phyloP scores from a whole-genome alignment of 768 basidiomycete genomes.

The Boletus subparvulus region DNA sequence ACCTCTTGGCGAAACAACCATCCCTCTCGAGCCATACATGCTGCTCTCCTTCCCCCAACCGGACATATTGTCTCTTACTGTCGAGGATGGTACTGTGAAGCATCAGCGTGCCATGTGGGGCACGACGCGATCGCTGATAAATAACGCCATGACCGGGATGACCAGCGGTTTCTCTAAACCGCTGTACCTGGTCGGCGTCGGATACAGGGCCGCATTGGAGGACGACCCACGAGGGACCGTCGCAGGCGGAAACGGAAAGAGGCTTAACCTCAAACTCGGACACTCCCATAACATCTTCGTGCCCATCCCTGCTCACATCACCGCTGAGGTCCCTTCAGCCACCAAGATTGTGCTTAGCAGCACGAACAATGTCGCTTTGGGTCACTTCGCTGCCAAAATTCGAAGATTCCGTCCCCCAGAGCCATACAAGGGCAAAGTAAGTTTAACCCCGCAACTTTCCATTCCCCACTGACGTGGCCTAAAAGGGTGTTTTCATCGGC shows the following conservation, averaged over 20 bases:
- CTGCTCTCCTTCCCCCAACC: constrained; percentile 35
- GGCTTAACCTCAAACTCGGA: constrained; percentile 89
- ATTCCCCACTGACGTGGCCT: constrained; percentile 4
- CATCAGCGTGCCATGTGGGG: constrained; percentile 93
- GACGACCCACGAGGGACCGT: constrained; percentile 64
- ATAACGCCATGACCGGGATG: constrained; percentile 89
- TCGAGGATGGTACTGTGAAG: constrained; percentile 65
- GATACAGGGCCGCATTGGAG: constrained; percentile 88
- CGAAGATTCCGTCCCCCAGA: constrained; percentile 86
- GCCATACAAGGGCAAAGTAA: constrained; percentile 96
- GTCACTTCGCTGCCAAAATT: constrained; percentile 85
- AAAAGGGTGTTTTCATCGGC: constrained; percentile 91
- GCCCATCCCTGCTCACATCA: constrained; percentile 79
- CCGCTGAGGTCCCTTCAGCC: constrained; percentile 73
- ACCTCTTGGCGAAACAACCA: constrained; percentile 50
- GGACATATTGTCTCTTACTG: constrained; percentile 36
- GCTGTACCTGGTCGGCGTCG: constrained; percentile 90
- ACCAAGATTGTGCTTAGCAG: constrained; percentile 83
- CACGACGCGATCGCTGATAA: constrained; percentile 85
- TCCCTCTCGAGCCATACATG: constrained; percentile 51
- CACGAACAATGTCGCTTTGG: constrained; percentile 85
- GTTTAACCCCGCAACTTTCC: constrained; percentile 25
- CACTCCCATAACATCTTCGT: constrained; percentile 86
- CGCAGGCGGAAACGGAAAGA: constrained; percentile 58
- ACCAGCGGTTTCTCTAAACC: constrained; percentile 83